Evolutionary conservation across 139 green algal genomes (phyloP), one percentile per base, ranked within the genome.

Genomic region (Raphidocelis subcapitata): DNA sequence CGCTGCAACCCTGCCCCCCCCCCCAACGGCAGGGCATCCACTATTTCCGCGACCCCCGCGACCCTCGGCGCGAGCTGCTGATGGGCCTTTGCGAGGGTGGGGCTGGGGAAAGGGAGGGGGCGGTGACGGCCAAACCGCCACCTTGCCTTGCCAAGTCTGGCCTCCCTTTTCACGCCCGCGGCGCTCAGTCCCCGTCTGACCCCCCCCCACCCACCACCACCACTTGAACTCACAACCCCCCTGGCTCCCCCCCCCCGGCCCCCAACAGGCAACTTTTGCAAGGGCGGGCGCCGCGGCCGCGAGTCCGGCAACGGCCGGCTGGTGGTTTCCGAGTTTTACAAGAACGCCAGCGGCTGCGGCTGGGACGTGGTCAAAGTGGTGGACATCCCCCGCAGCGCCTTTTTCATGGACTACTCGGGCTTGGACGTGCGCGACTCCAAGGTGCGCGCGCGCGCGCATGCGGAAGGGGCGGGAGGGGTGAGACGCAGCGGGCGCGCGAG

Each of bases 81-180:
- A 23, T 81, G 35, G 74, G 74, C 15, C 74, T 81, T 4, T 81
- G 74, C 29, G 74, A 81, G 46, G 74, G 74, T 67, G 61, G 51
- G 18, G 35, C 29, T 37, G 26, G n/a, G 61, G 8, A 1, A 10
- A 35, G 47, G 23, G 16, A 63, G 51, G 21, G 10, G 46, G 24
- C 29, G 47, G n/a, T 57, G 5, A 18, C 21, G 23, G 28, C 28
- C 21, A 31, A 8, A 23, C 54, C 28, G 54, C 54, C 14, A 23
- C 54, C 14, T 61, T 20, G 26, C 28, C 21, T n/a, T 61, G 54
- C 54, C 54, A 29, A n/a, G 21, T 14, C 20, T 29, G 2, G 16
- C 3, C 24, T 26, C 16, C 26, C 23, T 29, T 62, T 12, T 62
- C 8, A 35, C 24, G 21, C 8, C 10, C 18, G 4, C 2, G 2